phyloP scores from a whole-genome alignment of 2,329 filamentous ascomycete genomes.

The Emericellopsis atlantica region DNA sequence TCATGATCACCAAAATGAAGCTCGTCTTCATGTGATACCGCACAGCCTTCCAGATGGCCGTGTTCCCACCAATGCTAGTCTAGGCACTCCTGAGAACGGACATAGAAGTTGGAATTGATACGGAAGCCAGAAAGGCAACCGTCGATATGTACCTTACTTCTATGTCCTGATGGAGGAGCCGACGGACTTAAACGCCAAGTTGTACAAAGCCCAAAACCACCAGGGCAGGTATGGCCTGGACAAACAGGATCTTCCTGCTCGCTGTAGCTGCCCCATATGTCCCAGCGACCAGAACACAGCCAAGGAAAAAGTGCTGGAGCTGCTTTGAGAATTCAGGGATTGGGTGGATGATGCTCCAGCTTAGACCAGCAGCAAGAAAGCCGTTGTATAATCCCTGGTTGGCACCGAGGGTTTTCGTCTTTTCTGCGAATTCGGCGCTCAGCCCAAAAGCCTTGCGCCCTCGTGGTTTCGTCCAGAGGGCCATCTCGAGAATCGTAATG shows the following conservation, averaged over 20 bases:
- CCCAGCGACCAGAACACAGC: conserved; percentile 30
- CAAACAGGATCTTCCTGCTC: conserved; percentile 24
- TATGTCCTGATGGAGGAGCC: too few species aligned
- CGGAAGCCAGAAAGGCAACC: too few species aligned
- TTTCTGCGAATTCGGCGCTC: conserved; percentile 28
- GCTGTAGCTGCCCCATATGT: conserved; percentile 29
- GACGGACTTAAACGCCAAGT: too few species aligned
- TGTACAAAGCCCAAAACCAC: too few species aligned
- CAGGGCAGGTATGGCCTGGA: conserved; percentile 25
- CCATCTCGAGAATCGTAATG: conserved; percentile 35
- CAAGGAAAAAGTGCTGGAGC: conserved; percentile 33
- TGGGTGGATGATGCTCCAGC: conserved; percentile 34
- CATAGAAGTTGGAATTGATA: too few species aligned
- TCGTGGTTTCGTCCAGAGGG: conserved; percentile 32
- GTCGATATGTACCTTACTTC: too few species aligned
- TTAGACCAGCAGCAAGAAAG: conserved; percentile 34
- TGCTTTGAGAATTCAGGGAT: conserved; percentile 25
- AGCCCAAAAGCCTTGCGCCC: conserved; percentile 31
- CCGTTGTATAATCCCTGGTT: conserved; percentile 42
- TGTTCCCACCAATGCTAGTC: too few species aligned
- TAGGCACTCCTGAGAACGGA: too few species aligned
- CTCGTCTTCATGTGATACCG: too few species aligned
- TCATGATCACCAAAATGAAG: too few species aligned
- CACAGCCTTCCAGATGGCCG: too few species aligned
- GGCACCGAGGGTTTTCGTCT: conserved; percentile 30